Conservation (phyloP, 2,329 filamentous ascomycete species). For the Cercospora sp. region DNA sequence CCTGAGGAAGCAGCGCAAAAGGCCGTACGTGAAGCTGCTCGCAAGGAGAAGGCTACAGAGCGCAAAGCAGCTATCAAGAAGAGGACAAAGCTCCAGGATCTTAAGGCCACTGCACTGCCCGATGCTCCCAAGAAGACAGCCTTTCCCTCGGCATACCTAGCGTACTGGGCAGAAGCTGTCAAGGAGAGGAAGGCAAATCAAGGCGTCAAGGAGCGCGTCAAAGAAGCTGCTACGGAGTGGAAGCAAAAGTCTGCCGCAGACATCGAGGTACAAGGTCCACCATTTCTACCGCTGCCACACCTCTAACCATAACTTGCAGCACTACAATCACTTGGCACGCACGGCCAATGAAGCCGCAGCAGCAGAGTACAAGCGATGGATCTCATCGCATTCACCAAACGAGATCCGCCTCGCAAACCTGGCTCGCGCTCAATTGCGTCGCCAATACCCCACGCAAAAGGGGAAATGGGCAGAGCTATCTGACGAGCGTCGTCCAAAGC, state of each 20-base stretch:
- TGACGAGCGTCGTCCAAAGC: constrained; percentile 58
- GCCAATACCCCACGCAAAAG: constrained; percentile 14
- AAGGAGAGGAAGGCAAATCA: background rate
- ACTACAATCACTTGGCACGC: constrained; percentile 54
- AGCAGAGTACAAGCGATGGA: constrained; percentile 54
- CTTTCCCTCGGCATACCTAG: constrained; percentile 28
- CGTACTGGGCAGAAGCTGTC: constrained; percentile 36
- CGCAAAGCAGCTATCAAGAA: constrained; percentile 20
- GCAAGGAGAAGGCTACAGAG: constrained; percentile 15
- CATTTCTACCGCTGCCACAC: background rate
- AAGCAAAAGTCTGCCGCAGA: constrained; percentile 46
- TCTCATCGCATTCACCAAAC: constrained; percentile 55
- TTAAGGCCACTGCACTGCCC: constrained; percentile 42
- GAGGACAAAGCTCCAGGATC: constrained; percentile 36
- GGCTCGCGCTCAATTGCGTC: constrained; percentile 50
- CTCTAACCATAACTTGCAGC: constrained; percentile 42
- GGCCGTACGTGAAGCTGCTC: constrained; percentile 13
- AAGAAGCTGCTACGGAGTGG: constrained; percentile 48
- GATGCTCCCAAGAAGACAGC: constrained; percentile 33
- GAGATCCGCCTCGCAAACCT: constrained; percentile 61
- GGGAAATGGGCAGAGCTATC: constrained; percentile 41
- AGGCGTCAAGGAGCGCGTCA: constrained; percentile 38
- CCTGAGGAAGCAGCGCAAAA: constrained; percentile 34
- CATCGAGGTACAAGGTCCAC: constrained; percentile 44
- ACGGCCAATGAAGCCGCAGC: constrained; percentile 48